Base-by-base conservation (phyloP, 2,329 filamentous ascomycete species). In the Cladophialophora bantiana region DNA sequence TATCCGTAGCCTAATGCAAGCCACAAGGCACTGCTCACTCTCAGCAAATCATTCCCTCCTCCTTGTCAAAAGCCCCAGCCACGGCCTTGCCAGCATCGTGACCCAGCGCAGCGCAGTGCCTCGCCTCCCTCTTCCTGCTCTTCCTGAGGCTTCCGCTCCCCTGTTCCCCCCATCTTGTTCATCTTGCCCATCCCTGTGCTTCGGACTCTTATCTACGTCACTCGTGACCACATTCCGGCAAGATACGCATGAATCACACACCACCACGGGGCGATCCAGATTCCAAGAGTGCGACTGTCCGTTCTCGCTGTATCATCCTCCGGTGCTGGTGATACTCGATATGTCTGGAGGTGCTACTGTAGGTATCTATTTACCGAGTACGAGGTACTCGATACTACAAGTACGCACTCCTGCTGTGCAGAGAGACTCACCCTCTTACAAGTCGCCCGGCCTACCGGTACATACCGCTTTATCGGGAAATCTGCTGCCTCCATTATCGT, bases 1-100 rank as follows among this genome's bases (percentile, higher is more conserved):
- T 68, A 68, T 68, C 66, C 66, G 66, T 52, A 32, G 52, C 18
- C 62, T 68, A 61, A 65, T 68, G 66, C 66, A 68, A 18, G 62
- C 66, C 58, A 62, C 66, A 65, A 62, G 66, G 62, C 62, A 64
- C 62, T 65, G 66, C 56, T 60, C 18, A 4, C 18, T 42, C 26
- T 26, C 34, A 48, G n/a, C 65, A 60, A 67, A 64, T 64, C 36
- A 26, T 32, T 26, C 34, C n/a, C 18, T 5, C 26, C 18, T 20
- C 48, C 40, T 18, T 7, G 26, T 7, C 42, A 45, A 36, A 55
- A 12, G 31, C 35, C 65, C 62, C 66, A 65, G 66, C 66, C 66
- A 68, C 66, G 66, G 66, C 61, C 65, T 67, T 64, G 64, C 45
- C 26, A 64, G 65, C 9, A 64, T 58, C 34, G 52, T 54, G 45